Percentiles rank a stretch among this genome's conserved stretches.
Conservation (phyloP, 73 alveolate genomes). For the Stentor coeruleus region DNA sequence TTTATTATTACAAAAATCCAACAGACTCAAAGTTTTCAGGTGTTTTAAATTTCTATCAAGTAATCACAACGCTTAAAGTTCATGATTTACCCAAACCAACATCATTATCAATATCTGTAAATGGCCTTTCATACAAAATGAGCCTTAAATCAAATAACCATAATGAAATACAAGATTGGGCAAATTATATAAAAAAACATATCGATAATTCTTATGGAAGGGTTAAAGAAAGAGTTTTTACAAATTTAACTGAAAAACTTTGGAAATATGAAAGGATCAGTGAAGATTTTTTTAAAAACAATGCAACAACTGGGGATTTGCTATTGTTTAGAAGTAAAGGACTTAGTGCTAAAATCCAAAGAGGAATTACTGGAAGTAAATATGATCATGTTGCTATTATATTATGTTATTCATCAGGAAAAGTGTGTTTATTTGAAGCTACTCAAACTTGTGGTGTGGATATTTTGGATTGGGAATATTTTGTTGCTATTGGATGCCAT, state of each 20-base stretch:
- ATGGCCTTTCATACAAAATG: slow-evolving; percentile 29
- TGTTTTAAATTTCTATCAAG: neutral
- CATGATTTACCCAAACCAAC: slow-evolving; percentile 23
- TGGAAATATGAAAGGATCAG: slow-evolving; percentile 55
- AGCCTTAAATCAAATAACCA: slow-evolving; percentile 28
- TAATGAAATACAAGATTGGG: slow-evolving; percentile 41
- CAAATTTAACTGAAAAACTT: slow-evolving; percentile 30
- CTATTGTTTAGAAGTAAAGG: slow-evolving; percentile 65
- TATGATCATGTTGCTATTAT: slow-evolving; percentile 85
- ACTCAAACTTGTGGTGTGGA: slow-evolving; percentile 61
- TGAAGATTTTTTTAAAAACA: slow-evolving; percentile 31
- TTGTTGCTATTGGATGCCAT: slow-evolving; percentile 46
- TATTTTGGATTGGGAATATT: slow-evolving; percentile 52
- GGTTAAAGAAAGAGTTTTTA: neutral
- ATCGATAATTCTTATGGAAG: slow-evolving; percentile 35
- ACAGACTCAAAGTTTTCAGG: slow-evolving; percentile 12
- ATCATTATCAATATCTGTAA: slow-evolving; percentile 16
- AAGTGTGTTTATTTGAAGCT: slow-evolving; percentile 63
- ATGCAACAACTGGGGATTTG: slow-evolving; percentile 72
- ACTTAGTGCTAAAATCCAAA: slow-evolving; percentile 40
- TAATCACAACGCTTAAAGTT: slow-evolving; percentile 23
- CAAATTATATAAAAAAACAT: slow-evolving; percentile 20
- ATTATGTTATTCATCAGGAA: slow-evolving; percentile 48
- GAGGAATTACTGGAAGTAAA: slow-evolving; percentile 60
- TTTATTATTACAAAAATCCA: neutral